phyloP scores from a whole-genome alignment of 2,329 filamentous ascomycete species.

The Thielaviopsis euricoi region DNA sequence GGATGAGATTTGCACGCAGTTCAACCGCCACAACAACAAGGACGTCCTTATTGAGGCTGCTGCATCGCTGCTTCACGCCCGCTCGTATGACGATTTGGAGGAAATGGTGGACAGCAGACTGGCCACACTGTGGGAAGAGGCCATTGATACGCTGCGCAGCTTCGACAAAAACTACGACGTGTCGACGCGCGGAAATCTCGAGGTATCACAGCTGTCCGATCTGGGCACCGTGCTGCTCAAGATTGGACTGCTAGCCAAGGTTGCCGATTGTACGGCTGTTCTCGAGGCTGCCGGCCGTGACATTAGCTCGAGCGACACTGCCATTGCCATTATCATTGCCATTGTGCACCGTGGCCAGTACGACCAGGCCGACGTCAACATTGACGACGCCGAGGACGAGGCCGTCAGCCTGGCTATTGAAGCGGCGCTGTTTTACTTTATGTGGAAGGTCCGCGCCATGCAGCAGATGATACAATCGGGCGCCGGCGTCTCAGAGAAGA shows the following conservation, averaged over 20 bases:
- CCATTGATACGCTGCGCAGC: slow-evolving; percentile 53
- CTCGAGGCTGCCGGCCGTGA: slow-evolving; percentile 47
- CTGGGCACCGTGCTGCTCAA: slow-evolving; percentile 61
- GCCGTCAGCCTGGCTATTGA: slow-evolving; percentile 62
- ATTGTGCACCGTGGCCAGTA: slow-evolving; percentile 60
- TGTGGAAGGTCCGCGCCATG: slow-evolving; percentile 68
- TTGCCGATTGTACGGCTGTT: slow-evolving; percentile 60
- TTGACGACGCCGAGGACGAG: slow-evolving; percentile 64
- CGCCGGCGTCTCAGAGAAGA: slow-evolving; percentile 35
- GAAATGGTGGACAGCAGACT: slow-evolving; percentile 72
- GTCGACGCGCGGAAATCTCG: slow-evolving; percentile 52
- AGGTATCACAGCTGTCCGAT: slow-evolving; percentile 46
- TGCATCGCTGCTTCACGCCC: slow-evolving; percentile 66
- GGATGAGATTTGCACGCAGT: slow-evolving; percentile 87
- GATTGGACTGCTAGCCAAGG: slow-evolving; percentile 62
- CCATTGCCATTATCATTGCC: slow-evolving; percentile 54
- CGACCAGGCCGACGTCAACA: slow-evolving; percentile 49
- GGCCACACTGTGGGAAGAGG: slow-evolving; percentile 71
- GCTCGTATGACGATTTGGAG: slow-evolving; percentile 73
- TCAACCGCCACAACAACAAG: slow-evolving; percentile 79
- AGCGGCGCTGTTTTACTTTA: slow-evolving; percentile 72
- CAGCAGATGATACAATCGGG: slow-evolving; percentile 37
- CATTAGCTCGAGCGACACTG: slow-evolving; percentile 29
- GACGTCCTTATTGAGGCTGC: slow-evolving; percentile 73
- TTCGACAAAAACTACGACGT: slow-evolving; percentile 58